These are phyloP conservation scores for Rhodamnia argentea DNA, from an alignment of 345 rosid genomes.

Conservation along the genomic window DNA sequence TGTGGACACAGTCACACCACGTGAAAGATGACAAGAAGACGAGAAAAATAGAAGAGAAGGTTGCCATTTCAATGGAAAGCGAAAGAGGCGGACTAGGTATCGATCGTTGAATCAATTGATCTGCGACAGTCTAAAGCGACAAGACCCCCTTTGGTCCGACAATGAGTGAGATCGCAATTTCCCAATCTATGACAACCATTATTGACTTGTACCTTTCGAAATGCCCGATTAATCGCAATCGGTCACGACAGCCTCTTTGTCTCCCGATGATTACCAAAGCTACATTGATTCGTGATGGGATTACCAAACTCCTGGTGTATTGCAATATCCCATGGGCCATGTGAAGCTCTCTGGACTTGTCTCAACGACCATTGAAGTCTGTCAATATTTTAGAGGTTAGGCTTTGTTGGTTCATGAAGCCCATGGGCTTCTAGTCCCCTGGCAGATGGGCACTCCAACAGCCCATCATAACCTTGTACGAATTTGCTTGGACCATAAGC, in stretches of 20 bases:
- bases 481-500: not conserved
- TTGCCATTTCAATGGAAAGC: not conserved
- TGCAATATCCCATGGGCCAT: not conserved
- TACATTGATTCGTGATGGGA: not conserved
- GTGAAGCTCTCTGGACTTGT: not conserved
- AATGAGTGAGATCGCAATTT: not conserved
- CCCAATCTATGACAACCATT: not conserved
- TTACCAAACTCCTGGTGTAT: not conserved
- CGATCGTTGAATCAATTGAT: not conserved
- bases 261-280: not conserved
- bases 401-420: not conserved
- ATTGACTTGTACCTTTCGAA: not conserved
- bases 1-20: not conserved
- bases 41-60: not conserved
- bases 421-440: not conserved
- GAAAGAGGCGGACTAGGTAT: not conserved
- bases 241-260: not conserved
- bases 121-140: not conserved
- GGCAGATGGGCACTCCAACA: not conserved
- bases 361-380: not conserved
- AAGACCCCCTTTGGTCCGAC: not conserved
- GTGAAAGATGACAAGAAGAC: not conserved
- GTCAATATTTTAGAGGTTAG: not conserved
- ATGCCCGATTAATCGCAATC: not conserved
- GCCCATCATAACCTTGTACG: not conserved